Evolutionary conservation across 805 yeast genomes (phyloP).

Genomic region (Kuraishia floccosa): DNA sequence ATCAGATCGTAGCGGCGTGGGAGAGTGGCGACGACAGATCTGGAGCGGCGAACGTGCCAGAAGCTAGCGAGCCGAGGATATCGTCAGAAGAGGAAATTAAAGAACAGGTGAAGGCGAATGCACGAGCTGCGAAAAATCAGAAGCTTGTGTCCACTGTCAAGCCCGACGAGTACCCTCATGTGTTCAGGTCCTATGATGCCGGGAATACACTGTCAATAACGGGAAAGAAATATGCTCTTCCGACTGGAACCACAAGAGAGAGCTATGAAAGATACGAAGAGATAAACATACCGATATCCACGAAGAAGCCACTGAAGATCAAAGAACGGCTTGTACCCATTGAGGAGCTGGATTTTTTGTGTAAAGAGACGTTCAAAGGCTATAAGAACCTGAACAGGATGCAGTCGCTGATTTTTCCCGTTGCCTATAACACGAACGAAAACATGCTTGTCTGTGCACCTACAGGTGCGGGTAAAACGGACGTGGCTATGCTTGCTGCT

Average conservation of each 20-base stretch:
- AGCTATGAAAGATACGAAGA: slow-evolving; percentile 64
- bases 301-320: slow-evolving; percentile 24
- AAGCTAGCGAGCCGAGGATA: slow-evolving; percentile 14
- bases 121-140: slow-evolving; percentile 34
- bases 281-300: slow-evolving; percentile 67
- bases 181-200: slow-evolving; percentile 59
- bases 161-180: slow-evolving; percentile 70
- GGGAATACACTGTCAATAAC: slow-evolving; percentile 64
- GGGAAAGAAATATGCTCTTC: slow-evolving; percentile 73
- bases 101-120: slow-evolving; percentile 38
- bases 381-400: slow-evolving; percentile 71
- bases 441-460: slow-evolving; percentile 90
- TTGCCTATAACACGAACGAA: slow-evolving; percentile 59
- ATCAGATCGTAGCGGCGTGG: slow-evolving; percentile 11
- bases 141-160: slow-evolving; percentile 32
- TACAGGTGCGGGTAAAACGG: slow-evolving; percentile 98
- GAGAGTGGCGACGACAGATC: slow-evolving; percentile 2
- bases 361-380: slow-evolving; percentile 75
- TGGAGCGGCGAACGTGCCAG: slow-evolving; percentile 7
- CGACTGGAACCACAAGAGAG: slow-evolving; percentile 66
- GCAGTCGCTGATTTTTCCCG: slow-evolving; percentile 73
- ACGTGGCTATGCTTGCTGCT: slow-evolving; percentile 82
- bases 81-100: slow-evolving; percentile 46
- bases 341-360: slow-evolving; percentile 57
- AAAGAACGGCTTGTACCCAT: slow-evolving; percentile 45